Base-by-base conservation (phyloP, 2,329 filamentous ascomycete species). In the Cladobotryum protrusum region DNA sequence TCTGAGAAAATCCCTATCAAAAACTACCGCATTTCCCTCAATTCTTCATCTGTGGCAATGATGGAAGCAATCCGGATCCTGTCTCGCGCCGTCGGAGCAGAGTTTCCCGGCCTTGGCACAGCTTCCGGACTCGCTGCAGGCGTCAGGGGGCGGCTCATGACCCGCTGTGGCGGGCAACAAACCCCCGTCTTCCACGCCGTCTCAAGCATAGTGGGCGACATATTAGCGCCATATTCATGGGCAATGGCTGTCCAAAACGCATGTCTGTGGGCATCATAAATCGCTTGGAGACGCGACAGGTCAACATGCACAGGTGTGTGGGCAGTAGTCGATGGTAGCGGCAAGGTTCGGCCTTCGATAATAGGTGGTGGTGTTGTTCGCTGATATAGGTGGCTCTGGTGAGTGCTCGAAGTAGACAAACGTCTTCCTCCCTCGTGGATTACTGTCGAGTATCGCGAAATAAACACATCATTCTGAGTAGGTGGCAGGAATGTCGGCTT, bases 181-280 rank as follows among this genome's bases (percentile, higher is more conserved):
- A 65, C 61, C 36, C 71, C 75, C 9, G 71, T 70, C 63, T 74
- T 77, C 82, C 85, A 89, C n/a, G 83, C 81, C 62, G 85, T 82
- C 68, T 89, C 86, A 17, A 89, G 73, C 33, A 81, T 73, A 13
- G 76, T 73, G 1, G 85, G 79, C 44, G 79, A 83, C 2, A 76
- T 75, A 33, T 81, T 78, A 13, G 72, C 66, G 47, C 86, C 86
- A 61, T 91, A 91, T 59, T 89, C 85, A 20, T 79, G 72, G 29
- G 86, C 86, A 34, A 92, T 78, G 43, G 79, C 75, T 33, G 78
- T 74, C 87, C 87, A 92, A 70, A 92, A 91, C 8, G 79, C 78
- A 45, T 77, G 73, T 40, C 85, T 81, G 67, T 89, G 86, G 7
- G 78, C 72, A 47, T 82, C 78, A 67, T 91, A 91, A 57, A 90